Conservation (phyloP, 2,329 filamentous ascomycete species). For the Graphilbum sp. region DNA sequence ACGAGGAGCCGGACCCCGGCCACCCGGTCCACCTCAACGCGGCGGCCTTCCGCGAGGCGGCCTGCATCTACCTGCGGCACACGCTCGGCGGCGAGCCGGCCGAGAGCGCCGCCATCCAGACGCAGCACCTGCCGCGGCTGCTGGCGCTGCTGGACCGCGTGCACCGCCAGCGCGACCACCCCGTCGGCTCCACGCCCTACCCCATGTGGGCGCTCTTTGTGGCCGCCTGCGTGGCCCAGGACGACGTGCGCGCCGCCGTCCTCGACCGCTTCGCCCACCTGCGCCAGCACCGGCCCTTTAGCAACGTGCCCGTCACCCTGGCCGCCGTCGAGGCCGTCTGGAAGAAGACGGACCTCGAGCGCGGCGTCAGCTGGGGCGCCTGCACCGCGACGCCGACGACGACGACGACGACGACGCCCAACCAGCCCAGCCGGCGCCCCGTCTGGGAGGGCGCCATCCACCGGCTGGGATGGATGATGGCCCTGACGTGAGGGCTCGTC, state of each 20-base stretch:
- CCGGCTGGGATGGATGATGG: constrained; percentile 2
- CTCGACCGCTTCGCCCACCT: constrained; percentile 1
- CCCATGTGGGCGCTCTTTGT: constrained; percentile 4
- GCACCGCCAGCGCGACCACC: background rate
- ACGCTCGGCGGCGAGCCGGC: background rate
- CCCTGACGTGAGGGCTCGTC: background rate
- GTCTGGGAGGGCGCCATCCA: constrained; percentile 3
- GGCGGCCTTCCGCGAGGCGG: background rate
- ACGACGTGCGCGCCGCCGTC: background rate
- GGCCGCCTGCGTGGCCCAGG: constrained; percentile 2
- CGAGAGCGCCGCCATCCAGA: constrained; percentile 1
- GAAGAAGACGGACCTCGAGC: constrained; percentile 1
- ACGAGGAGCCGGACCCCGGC: background rate
- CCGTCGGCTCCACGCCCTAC: constrained; percentile 2
- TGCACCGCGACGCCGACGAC: too few relatives aligned
- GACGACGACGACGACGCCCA: too few relatives aligned
- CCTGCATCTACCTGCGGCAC: constrained; percentile 3
- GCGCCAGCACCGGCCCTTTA: background rate
- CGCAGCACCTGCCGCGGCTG: background rate
- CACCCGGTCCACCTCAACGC: constrained; percentile 1
- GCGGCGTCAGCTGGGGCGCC: background rate
- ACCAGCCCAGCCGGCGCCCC: background rate
- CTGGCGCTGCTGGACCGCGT: background rate
- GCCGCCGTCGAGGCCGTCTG: constrained; percentile 1
- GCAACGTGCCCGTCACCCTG: constrained; percentile 2